phyloP scores from a whole-genome alignment of 441 rosid species.

The Corymbia calophylla region DNA sequence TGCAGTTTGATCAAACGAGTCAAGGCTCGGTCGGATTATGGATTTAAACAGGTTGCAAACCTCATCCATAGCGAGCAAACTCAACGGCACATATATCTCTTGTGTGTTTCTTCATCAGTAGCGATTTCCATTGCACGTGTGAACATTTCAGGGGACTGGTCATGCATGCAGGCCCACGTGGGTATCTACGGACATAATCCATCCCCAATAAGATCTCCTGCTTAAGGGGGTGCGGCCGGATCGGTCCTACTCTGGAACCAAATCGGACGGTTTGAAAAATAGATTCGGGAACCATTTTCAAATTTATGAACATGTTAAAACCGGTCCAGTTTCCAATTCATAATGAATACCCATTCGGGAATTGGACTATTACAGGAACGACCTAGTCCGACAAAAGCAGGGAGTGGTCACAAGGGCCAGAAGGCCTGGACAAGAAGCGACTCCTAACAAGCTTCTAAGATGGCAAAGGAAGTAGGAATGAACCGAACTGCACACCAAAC shows the following conservation, averaged over 20 bases:
- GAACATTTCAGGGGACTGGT: background rate
- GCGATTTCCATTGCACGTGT: background rate
- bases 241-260: background rate
- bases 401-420: too few relatives aligned
- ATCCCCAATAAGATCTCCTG: background rate
- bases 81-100: background rate
- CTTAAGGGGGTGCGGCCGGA: background rate
- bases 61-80: background rate
- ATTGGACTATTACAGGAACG: too few relatives aligned
- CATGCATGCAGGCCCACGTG: background rate
- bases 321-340: fast-evolving
- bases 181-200: background rate
- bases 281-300: background rate
- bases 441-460: too few relatives aligned
- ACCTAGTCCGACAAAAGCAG: too few relatives aligned
- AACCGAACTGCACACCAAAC: too few relatives aligned
- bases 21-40: background rate
- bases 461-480: too few relatives aligned
- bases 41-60: background rate
- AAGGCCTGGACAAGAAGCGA: too few relatives aligned
- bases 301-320: too few relatives aligned
- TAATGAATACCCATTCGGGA: background rate
- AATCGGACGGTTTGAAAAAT: background rate
- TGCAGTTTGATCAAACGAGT: background rate
- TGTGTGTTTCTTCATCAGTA: background rate